These are phyloP conservation scores for Lathyrus sativus DNA, from an alignment of 306 rosid genomes.

Conservation along the genomic window DNA sequence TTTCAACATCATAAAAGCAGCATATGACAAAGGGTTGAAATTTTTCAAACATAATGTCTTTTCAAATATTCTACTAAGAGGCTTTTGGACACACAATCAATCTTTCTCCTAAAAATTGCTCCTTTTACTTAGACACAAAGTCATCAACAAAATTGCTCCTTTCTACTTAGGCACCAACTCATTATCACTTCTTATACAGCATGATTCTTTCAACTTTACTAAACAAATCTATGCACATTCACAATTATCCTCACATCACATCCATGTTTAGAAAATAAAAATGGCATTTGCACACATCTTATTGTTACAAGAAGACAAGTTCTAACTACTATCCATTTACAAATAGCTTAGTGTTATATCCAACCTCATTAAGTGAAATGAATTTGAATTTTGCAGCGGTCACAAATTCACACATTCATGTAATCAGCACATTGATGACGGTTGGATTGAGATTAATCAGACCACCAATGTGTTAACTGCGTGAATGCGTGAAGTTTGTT, in stretches of 20 bases:
- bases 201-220: neutral
- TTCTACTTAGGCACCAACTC: neutral
- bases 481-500: neutral
- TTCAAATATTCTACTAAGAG: conserved; percentile 8
- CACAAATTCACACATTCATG: neutral
- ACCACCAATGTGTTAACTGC: neutral
- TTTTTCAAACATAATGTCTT: conserved; percentile 15
- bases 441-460: neutral
- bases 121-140: neutral
- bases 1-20: conserved; percentile 5
- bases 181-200: neutral
- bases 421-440: neutral
- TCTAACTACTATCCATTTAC: conserved; percentile 64
- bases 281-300: conserved; percentile 44
- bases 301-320: conserved; percentile 48
- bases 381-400: neutral
- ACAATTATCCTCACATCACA: conserved; percentile 28
- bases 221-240: conserved; percentile 8
- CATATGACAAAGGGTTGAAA: conserved; percentile 4
- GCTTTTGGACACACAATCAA: neutral
- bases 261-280: conserved; percentile 28
- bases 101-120: neutral
- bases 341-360: conserved; percentile 49
- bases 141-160: neutral
- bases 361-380: conserved; percentile 36